Evolutionary conservation across 768 basidiomycete genomes (phyloP).

Genomic region (Suillus ampliporus): DNA sequence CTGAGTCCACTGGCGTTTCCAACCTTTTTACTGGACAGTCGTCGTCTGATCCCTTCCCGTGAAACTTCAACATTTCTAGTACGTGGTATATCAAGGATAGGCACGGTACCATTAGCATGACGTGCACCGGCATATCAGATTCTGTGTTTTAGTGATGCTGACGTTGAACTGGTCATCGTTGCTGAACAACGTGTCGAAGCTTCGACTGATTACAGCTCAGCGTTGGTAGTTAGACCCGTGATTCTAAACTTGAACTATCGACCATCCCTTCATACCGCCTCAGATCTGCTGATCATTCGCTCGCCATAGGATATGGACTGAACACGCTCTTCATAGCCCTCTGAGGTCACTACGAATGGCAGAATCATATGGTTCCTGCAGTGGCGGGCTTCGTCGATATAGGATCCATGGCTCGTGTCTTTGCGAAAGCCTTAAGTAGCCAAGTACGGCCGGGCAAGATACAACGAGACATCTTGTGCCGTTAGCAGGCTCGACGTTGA

Average conservation of each 20-base stretch:
- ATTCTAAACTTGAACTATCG: not conserved
- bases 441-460: not conserved
- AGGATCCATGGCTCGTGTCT: not conserved
- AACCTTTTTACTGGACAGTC: not conserved
- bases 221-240: not conserved
- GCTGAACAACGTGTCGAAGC: not conserved
- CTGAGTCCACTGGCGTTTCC: too few species aligned
- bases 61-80: not conserved
- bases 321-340: not conserved
- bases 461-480: not conserved
- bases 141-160: not conserved
- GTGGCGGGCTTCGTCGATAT: not conserved
- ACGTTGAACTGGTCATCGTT: not conserved
- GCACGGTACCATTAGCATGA: not conserved
- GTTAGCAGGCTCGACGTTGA: not conserved
- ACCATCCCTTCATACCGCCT: not conserved
- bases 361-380: not conserved
- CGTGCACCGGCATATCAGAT: not conserved
- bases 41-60: not conserved
- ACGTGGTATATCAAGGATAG: not conserved
- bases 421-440: not conserved
- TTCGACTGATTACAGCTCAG: too few species aligned
- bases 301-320: not conserved
- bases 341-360: not conserved
- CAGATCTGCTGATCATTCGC: not conserved